phyloP scores from a whole-genome alignment of 306 rosid species.

The Gleditsia sinensis region DNA sequence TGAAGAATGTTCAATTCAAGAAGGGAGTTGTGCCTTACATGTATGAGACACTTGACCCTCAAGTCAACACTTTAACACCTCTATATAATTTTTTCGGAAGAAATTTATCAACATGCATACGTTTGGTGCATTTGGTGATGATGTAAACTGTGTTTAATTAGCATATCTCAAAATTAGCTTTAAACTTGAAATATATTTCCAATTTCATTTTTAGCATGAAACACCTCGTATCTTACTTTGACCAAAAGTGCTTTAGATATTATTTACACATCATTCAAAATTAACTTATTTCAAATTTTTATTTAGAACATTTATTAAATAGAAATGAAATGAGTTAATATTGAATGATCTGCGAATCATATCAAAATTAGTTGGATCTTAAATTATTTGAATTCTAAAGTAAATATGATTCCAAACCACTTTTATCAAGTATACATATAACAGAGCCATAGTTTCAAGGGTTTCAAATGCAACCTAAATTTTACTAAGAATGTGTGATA shows the following conservation, averaged over 20 bases:
- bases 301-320: too few species aligned
- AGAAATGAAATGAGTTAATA: too few species aligned
- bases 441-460: neutral
- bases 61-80: too few species aligned
- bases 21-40: too few species aligned
- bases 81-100: too few species aligned
- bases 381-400: neutral
- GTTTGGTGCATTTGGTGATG: too few species aligned
- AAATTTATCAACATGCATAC: too few species aligned
- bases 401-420: too few species aligned
- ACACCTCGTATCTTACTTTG: neutral
- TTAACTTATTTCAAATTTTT: neutral
- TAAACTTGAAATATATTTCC: neutral
- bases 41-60: too few species aligned
- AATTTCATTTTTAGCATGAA: neutral
- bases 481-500: neutral
- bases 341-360: neutral
- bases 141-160: too few species aligned
- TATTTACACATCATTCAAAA: too few species aligned
- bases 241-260: neutral
- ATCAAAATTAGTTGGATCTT: neutral
- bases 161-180: neutral
- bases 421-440: neutral
- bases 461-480: neutral
- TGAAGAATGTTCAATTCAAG: too few species aligned